Evolutionary conservation across 371 early-diverging fungal genomes (phyloP).

Genomic region (Apophysomyces trapeziformis): DNA sequence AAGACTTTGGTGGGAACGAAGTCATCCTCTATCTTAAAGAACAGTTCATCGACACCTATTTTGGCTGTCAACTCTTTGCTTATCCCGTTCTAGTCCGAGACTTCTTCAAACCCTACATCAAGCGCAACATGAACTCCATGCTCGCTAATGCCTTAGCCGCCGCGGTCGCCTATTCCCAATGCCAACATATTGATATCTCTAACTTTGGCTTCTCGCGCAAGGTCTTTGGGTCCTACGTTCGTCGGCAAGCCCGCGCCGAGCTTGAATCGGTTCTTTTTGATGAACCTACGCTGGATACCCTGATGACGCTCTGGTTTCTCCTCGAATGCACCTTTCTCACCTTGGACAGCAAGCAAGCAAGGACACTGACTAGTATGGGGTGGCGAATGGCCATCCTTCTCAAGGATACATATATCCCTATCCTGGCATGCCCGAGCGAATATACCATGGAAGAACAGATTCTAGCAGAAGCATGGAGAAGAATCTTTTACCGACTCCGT

Average conservation of each 20-base stretch:
- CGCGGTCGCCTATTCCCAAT: slow-evolving; percentile 33
- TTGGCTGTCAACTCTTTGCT: slow-evolving; percentile 27
- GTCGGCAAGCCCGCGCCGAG: slow-evolving; percentile 30
- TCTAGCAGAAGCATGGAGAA: slow-evolving; percentile 47
- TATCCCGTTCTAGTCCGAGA: slow-evolving; percentile 30
- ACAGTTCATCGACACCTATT: slow-evolving; percentile 29
- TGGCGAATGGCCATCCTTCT: slow-evolving; percentile 46
- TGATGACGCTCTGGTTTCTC: slow-evolving; percentile 28
- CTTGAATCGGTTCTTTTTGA: slow-evolving; percentile 39
- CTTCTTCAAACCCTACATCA: slow-evolving; percentile 29
- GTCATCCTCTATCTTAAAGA: slow-evolving; percentile 3
- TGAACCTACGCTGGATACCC: slow-evolving; percentile 32
- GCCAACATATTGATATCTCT: slow-evolving; percentile 28
- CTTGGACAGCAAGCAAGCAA: slow-evolving; percentile 36
- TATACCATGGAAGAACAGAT: slow-evolving; percentile 7
- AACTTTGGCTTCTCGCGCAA: slow-evolving; percentile 23
- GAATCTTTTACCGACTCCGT: slow-evolving; percentile 39
- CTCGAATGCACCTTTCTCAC: slow-evolving; percentile 29
- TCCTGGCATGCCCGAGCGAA: slow-evolving; percentile 4
- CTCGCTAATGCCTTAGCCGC: slow-evolving; percentile 36
- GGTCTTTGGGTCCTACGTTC: slow-evolving; percentile 27
- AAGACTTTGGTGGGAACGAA: neutral
- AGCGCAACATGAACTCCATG: slow-evolving; percentile 26
- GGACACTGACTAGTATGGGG: slow-evolving; percentile 34
- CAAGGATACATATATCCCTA: slow-evolving; percentile 24